A percentile compares a stretch with the other conserved stretches of the same genome.
Evolutionary conservation across 1,284 basidiomycete species (phyloP).

Genomic region (Ustilago vetiveriae): DNA sequence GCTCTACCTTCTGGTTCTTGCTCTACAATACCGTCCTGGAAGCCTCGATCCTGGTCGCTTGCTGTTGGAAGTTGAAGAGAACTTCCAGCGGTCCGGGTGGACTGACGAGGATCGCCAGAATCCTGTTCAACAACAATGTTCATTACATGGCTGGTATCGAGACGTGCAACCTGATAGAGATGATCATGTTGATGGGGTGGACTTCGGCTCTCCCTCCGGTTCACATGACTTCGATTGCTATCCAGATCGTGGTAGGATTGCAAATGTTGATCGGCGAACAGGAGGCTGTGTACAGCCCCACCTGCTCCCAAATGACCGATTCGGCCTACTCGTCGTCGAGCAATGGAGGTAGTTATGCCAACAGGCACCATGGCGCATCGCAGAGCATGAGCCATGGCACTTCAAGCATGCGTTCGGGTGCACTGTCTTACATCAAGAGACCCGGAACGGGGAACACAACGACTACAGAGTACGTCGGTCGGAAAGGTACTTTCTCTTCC

Average conservation of each 20-base stretch:
- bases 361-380: constrained; percentile 1
- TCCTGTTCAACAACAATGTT: constrained; percentile 47
- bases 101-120: constrained; percentile 32
- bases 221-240: constrained; percentile 30
- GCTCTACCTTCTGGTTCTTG: constrained; percentile 44
- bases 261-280: constrained; percentile 48
- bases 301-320: constrained; percentile 12
- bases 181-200: constrained; percentile 35
- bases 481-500: constrained; percentile 27
- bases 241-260: constrained; percentile 36
- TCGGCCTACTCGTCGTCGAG: constrained; percentile 10
- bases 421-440: constrained; percentile 29
- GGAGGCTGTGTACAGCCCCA: constrained; percentile 41
- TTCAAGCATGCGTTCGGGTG: background rate
- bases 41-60: constrained; percentile 12
- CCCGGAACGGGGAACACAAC: constrained; percentile 32
- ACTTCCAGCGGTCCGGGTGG: constrained; percentile 37
- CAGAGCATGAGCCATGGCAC: constrained; percentile 18
- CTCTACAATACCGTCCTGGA: constrained; percentile 44
- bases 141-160: constrained; percentile 44
- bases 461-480: no score
- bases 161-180: constrained; percentile 30
- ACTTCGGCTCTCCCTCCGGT: constrained; percentile 17
- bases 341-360: constrained; percentile 9
- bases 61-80: constrained; percentile 18